These are phyloP conservation scores for Teratosphaeria zuluensis DNA, from an alignment of 2,329 filamentous ascomycete genomes.

Conservation along the genomic window DNA sequence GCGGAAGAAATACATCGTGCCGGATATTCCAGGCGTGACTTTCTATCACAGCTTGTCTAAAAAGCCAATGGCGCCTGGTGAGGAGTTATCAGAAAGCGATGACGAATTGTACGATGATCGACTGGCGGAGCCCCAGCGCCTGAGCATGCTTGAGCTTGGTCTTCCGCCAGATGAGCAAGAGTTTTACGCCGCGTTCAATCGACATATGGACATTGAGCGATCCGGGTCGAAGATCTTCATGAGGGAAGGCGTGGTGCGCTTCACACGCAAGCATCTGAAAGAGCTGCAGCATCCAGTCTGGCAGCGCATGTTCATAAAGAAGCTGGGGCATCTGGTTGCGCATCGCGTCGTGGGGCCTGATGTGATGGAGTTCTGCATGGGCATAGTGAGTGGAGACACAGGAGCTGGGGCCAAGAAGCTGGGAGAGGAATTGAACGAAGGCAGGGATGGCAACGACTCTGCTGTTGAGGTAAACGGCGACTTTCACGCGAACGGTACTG, in stretches of 20 bases:
- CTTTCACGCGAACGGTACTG: background rate
- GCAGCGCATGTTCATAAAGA: constrained; percentile 21
- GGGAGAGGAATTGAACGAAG: background rate
- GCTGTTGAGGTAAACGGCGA: background rate
- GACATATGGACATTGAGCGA: constrained; percentile 28
- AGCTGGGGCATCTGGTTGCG: constrained; percentile 23
- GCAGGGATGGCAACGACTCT: background rate
- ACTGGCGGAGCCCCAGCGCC: constrained; percentile 25
- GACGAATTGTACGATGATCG: constrained; percentile 32
- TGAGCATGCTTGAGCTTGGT: constrained; percentile 15
- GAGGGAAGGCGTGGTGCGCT: constrained; percentile 31
- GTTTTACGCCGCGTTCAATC: constrained; percentile 30
- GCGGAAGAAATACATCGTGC: constrained; percentile 27
- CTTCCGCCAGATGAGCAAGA: constrained; percentile 16
- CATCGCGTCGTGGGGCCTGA: constrained; percentile 22
- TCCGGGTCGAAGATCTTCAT: constrained; percentile 25
- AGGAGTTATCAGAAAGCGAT: constrained; percentile 34
- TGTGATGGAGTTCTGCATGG: constrained; percentile 11
- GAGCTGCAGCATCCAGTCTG: constrained; percentile 18
- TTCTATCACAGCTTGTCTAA: constrained; percentile 34
- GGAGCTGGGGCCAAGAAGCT: background rate
- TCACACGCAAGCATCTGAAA: constrained; percentile 19
- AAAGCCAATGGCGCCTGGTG: constrained; percentile 27
- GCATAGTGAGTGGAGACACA: background rate
- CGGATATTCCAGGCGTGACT: constrained; percentile 25